Base-by-base conservation (phyloP, 257 asterid genomes). In the Capsicum rhomboideum region DNA sequence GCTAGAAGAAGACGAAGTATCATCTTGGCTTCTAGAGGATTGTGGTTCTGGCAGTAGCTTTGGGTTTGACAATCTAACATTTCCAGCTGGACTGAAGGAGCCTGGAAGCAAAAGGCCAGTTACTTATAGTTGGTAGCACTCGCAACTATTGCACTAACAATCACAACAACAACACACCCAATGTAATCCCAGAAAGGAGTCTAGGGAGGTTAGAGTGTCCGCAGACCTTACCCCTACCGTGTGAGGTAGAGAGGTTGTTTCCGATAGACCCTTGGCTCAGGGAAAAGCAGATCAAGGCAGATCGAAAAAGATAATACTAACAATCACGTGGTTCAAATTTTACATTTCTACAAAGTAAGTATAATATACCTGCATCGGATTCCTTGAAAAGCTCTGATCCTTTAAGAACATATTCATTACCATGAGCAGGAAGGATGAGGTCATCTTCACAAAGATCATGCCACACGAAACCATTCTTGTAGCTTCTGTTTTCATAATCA, bases 401-500 rank as follows among this genome's bases (percentile, higher is more conserved):
- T 91, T 95, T 95, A 55, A 97, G 97, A 83, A 97, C 97, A 86
- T 97, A 97, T 87, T 95, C 99, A 82, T 89, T 90, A 50, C 94
- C 95, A 56, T 94, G 97, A 85, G 97, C 96, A 16, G 99, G 99
- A 84, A 94, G 93, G 82, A 97, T 93, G 56, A 95, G 82, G 89
- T 97, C 99, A 54, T 97, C 97, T 9, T 90, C 95, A 75, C 92
- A 90, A 21, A 97, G 96, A 93, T 97, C 99, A 84, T 93, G 98
- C 99, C 99, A 97, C 21, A 97, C 99, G 85, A 87, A 97, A 6
- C 99, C 99, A 64, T 89, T 92, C 91, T 95, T 97, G 69, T 97
- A 93, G 90, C 96, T 91, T 90, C 98, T 97, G 91, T 84, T 83
- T 69, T 23, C 83, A 83, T 82, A 87, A 80, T 85, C 20, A 82